Conservation (phyloP, 164 flowering plant genomes). For the Vitis cinerea region DNA sequence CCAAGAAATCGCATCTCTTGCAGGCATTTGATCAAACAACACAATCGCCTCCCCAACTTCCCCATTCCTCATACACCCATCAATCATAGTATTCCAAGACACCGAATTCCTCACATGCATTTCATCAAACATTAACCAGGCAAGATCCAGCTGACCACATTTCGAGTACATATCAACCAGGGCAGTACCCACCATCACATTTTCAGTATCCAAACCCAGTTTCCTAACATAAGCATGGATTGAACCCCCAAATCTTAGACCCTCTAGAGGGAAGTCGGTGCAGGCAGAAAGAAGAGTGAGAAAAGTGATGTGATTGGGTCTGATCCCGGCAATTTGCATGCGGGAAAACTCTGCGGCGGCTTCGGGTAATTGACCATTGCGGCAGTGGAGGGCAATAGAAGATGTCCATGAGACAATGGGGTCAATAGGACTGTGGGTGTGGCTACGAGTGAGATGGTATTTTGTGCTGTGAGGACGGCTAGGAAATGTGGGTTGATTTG, state of each 20-base stretch:
- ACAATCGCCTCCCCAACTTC: conserved; percentile 30
- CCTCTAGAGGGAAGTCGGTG: conserved; percentile 24
- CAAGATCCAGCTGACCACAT: conserved; percentile 26
- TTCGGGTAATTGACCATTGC: conserved; percentile 31
- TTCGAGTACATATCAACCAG: conserved; percentile 52
- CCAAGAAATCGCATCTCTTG: conserved; percentile 56
- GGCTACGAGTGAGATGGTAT: conserved; percentile 7
- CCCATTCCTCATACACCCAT: conserved; percentile 61
- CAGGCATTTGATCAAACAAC: conserved; percentile 63
- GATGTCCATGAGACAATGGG: conserved; percentile 53
- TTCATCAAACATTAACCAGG: conserved; percentile 43
- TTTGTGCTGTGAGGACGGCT: conserved; percentile 1
- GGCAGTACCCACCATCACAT: conserved; percentile 61
- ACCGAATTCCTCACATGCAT: conserved; percentile 42
- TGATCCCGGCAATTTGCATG: conserved; percentile 44
- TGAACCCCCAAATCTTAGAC: conserved; percentile 29
- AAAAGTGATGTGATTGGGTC: conserved; percentile 54
- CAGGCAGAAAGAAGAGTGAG: conserved; percentile 55
- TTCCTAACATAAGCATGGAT: conserved; percentile 46
- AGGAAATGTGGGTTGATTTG: neutral
- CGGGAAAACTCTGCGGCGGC: conserved; percentile 39
- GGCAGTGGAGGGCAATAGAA: conserved; percentile 45
- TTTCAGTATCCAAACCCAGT: conserved; percentile 33
- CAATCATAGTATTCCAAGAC: conserved; percentile 67
- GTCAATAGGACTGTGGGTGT: conserved; percentile 19